These are phyloP conservation scores for Nymphaea thermarum DNA, from an alignment of 164 flowering plant species.

Conservation along the genomic window DNA sequence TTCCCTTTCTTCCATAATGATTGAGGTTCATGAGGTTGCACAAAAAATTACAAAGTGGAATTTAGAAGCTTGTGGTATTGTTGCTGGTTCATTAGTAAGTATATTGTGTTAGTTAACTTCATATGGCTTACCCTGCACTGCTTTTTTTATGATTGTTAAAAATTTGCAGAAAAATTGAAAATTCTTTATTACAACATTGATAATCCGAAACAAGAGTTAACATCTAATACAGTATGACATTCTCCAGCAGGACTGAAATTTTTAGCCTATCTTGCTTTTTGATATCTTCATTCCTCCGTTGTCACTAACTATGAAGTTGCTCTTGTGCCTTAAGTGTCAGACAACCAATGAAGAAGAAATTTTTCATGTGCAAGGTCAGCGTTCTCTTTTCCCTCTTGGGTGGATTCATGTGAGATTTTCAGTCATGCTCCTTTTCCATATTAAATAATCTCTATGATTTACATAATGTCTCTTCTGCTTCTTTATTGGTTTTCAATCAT, in stretches of 20 bases:
- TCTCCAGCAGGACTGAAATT: neutral
- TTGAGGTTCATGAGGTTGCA: constrained; percentile 72
- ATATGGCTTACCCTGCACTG: neutral
- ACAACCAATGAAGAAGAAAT: constrained; percentile 95
- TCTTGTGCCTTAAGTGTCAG: constrained; percentile 53
- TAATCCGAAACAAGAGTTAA: constrained; percentile 97
- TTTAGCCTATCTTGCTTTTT: neutral
- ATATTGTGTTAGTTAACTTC: neutral
- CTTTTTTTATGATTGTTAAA: neutral
- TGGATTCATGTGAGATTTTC: constrained; percentile 87
- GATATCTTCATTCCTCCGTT: neutral
- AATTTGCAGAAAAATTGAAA: constrained; percentile 69
- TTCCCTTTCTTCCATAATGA: too few relatives aligned
- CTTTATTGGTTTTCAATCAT: neutral
- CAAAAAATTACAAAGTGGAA: constrained; percentile 72
- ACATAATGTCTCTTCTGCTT: neutral
- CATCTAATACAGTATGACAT: constrained; percentile 64
- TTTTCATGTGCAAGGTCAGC: constrained; percentile 94
- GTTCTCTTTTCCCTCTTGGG: constrained; percentile 83
- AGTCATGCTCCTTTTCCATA: neutral
- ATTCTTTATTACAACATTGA: constrained; percentile 70
- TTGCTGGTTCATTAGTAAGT: constrained; percentile 71
- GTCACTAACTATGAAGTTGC: neutral
- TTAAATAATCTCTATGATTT: neutral
- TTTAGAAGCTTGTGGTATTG: constrained; percentile 93